Evolutionary conservation across 768 basidiomycete species (phyloP).

Genomic region (Nevesoporus exiguus): DNA sequence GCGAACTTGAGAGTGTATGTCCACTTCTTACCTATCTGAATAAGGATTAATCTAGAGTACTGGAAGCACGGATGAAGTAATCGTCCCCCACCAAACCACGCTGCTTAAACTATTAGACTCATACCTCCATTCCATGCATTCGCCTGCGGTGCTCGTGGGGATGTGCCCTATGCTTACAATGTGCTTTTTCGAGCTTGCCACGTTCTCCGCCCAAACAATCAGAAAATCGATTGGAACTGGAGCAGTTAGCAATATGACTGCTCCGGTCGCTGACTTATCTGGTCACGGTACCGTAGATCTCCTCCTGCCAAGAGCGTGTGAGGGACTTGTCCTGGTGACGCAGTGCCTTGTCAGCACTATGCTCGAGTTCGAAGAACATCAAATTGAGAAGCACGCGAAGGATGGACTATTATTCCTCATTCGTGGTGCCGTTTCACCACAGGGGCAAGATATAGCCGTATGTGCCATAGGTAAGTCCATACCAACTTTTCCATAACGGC

Average conservation of each 20-base stretch:
- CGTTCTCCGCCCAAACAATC: conserved; percentile 55
- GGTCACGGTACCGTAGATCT: conserved; percentile 53
- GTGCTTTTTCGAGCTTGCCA: conserved; percentile 57
- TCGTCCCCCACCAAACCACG: conserved; percentile 84
- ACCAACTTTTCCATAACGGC: not conserved
- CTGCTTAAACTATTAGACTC: conserved; percentile 86
- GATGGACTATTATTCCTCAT: conserved; percentile 38
- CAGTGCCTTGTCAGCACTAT: conserved; percentile 71
- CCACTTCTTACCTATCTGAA: not conserved
- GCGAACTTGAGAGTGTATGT: conserved; percentile 58
- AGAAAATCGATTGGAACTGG: conserved; percentile 40
- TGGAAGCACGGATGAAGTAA: conserved; percentile 60
- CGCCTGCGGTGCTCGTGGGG: conserved; percentile 36
- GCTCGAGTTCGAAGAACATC: conserved; percentile 41
- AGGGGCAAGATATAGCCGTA: conserved; percentile 46
- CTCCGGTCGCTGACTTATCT: conserved; percentile 1
- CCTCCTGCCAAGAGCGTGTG: conserved; percentile 73
- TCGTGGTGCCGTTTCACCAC: conserved; percentile 41
- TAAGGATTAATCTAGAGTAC: conserved; percentile 12
- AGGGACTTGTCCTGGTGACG: conserved; percentile 72
- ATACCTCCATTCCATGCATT: conserved; percentile 59
- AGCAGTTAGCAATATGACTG: conserved; percentile 9
- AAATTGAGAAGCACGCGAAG: conserved; percentile 7
- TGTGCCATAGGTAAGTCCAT: conserved; percentile 53
- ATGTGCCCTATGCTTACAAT: conserved; percentile 59